Conservation (phyloP, 805 yeast genomes). For the Lipomyces chichibuensis region DNA sequence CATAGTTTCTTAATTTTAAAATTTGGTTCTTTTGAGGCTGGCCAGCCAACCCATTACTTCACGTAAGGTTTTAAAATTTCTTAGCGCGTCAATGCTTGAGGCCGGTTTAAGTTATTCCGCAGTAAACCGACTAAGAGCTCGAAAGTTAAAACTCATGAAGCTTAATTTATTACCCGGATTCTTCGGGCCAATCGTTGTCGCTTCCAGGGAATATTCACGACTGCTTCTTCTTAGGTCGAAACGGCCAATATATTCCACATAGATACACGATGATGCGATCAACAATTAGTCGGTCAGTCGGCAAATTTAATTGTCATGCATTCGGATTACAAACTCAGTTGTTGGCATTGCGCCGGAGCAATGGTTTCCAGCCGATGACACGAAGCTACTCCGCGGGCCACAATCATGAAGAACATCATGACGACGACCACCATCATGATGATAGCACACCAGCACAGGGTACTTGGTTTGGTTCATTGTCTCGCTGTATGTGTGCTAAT, state of each 20-base stretch:
- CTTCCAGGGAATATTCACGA: too few species aligned
- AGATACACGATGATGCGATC: not conserved
- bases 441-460: conserved; percentile 16
- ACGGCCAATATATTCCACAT: not conserved
- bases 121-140: not conserved
- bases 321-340: not conserved
- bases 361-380: conserved; percentile 1
- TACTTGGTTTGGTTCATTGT: not conserved
- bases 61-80: too few species aligned
- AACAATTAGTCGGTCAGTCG: conserved; percentile 9
- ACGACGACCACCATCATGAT: conserved; percentile 23
- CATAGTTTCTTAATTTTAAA: too few species aligned
- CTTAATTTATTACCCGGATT: not conserved
- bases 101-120: too few species aligned
- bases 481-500: not conserved
- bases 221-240: not conserved
- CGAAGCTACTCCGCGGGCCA: conserved; percentile 27
- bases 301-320: not conserved
- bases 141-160: not conserved
- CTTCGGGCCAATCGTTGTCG: too few species aligned
- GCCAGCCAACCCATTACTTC: too few species aligned
- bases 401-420: conserved; percentile 4
- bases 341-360: not conserved
- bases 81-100: too few species aligned
- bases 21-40: too few species aligned